phyloP scores from a whole-genome alignment of 495 filamentous ascomycete genomes.

The Lophiostoma macrostomum region DNA sequence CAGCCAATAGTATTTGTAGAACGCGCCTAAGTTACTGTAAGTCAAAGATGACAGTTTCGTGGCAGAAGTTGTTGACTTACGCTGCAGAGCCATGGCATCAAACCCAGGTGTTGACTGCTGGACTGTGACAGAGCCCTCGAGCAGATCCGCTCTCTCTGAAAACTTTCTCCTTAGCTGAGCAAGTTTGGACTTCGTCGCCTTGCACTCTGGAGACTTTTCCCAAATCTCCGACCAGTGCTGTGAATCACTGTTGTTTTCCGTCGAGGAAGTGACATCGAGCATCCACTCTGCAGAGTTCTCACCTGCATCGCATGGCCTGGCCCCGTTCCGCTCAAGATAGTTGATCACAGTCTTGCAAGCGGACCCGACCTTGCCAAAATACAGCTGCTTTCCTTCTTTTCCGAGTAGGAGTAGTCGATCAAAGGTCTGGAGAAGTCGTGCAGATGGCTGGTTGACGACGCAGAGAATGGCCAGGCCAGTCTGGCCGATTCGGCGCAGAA shows the following conservation, averaged over 20 bases:
- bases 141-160: no score
- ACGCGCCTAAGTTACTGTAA: no score
- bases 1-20: no score
- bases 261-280: background rate
- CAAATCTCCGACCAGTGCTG: no score
- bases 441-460: background rate
- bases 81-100: no score
- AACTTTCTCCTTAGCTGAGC: no score
- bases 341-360: background rate
- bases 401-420: background rate
- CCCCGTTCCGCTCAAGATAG: conserved; percentile 2
- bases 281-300: conserved; percentile 4
- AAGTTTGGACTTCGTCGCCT: no score
- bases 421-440: background rate
- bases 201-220: no score
- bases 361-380: background rate
- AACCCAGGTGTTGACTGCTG: no score
- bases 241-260: background rate
- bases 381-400: background rate
- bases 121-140: no score
- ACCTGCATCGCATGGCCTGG: background rate
- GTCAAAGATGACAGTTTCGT: no score
- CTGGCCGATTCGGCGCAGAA: background rate
- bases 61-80: no score
- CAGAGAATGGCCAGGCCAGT: background rate